phyloP scores from a whole-genome alignment of 805 yeast species.

The Dipodascopsis uninucleata region DNA sequence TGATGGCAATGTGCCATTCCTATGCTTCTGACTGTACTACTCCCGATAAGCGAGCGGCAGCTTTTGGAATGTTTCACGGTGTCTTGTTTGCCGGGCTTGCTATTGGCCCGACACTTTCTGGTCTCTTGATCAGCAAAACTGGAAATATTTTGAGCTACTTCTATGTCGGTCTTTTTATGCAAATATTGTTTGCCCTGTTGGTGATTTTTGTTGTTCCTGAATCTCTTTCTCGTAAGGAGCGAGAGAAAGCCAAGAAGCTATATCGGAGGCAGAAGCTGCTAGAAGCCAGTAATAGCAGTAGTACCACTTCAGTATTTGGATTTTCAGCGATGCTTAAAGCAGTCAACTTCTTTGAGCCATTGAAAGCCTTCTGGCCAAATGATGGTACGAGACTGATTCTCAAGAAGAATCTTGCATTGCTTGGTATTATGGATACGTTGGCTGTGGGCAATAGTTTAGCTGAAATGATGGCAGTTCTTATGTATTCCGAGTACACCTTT shows the following conservation, averaged over 20 bases:
- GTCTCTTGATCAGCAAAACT: constrained; percentile 10
- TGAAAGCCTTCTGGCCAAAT: constrained; percentile 16
- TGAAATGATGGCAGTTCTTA: constrained; percentile 13
- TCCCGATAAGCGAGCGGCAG: constrained; percentile 19
- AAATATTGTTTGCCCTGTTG: constrained; percentile 3
- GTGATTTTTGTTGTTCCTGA: constrained; percentile 18
- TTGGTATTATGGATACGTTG: constrained; percentile 13
- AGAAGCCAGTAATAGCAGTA: no score
- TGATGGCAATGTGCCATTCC: constrained; percentile 23
- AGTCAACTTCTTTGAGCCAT: constrained; percentile 12
- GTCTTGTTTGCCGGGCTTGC: constrained; percentile 18
- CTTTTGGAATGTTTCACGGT: constrained; percentile 22
- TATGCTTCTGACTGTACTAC: constrained; percentile 19
- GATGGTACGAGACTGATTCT: constrained; percentile 19
- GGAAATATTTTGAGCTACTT: constrained; percentile 13
- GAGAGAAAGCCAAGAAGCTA: constrained; percentile 7
- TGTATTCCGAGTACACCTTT: constrained; percentile 31
- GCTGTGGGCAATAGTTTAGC: constrained; percentile 11
- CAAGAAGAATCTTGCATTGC: constrained; percentile 12
- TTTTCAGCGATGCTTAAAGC: constrained; percentile 2
- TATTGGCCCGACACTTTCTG: constrained; percentile 19
- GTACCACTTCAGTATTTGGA: no score
- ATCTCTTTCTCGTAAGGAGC: constrained; percentile 10
- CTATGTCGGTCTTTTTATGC: constrained; percentile 16
- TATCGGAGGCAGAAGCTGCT: constrained; percentile 6